These are phyloP conservation scores for Carex littledalei DNA, from an alignment of 176 grass and related monocot species.

Conservation along the genomic window DNA sequence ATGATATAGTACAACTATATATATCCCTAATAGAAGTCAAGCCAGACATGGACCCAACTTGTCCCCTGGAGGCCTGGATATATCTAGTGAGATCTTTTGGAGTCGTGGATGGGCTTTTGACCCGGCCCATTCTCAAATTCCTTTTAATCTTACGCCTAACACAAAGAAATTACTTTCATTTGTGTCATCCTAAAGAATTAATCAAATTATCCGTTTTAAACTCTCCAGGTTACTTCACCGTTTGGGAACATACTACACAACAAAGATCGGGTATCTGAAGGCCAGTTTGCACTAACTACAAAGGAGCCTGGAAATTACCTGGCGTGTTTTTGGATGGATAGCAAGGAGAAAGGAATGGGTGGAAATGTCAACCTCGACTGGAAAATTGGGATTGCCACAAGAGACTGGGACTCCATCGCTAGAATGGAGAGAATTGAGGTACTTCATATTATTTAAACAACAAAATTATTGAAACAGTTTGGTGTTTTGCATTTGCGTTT, in stretches of 20 bases:
- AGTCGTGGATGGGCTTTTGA: neutral
- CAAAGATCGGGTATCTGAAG: constrained; percentile 41
- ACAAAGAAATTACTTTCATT: neutral
- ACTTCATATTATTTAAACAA: neutral
- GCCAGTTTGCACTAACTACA: constrained; percentile 74
- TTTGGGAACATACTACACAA: constrained; percentile 48
- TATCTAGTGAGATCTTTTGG: neutral
- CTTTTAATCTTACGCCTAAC: no score
- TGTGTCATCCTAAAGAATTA: neutral
- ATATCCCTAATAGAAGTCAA: neutral
- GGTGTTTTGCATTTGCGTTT: neutral
- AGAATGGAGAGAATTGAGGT: constrained; percentile 76
- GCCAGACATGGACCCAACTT: no score
- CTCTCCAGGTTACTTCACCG: constrained; percentile 56
- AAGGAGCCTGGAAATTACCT: constrained; percentile 68
- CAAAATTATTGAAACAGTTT: neutral
- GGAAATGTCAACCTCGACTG: constrained; percentile 73
- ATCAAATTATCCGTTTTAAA: neutral
- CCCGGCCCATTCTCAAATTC: neutral
- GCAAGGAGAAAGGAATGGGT: constrained; percentile 32
- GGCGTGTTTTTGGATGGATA: constrained; percentile 54
- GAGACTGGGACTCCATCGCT: constrained; percentile 67
- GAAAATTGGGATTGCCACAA: constrained; percentile 63
- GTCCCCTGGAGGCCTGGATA: no score
- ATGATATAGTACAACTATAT: neutral